Base-by-base conservation (phyloP, 345 rosid species). In the Dipteronia dyeriana region DNA sequence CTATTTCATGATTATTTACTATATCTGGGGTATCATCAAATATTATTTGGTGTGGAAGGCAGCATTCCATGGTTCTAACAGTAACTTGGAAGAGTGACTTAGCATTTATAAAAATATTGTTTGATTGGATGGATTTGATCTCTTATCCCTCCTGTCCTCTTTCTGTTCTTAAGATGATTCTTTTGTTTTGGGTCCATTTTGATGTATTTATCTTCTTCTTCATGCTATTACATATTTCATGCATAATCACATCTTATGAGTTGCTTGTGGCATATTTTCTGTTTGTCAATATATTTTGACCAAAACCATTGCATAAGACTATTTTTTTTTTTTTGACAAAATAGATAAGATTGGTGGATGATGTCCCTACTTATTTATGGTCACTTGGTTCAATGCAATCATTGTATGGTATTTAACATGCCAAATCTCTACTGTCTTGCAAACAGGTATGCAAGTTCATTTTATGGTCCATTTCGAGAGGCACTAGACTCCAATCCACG, bases 381-480 rank as follows among this genome's bases (percentile, higher is more conserved):
- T 43, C 16, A 53, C 56, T 76, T 9, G 39, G 63, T 65, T n/a
- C 22, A 66, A 71, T 66, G 38, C 75, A 39, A 23, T 76, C 56
- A 51, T 63, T 70, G 20, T 62, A 39, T 4, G 17, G 26, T 74
- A 9, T 73, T 68, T 84, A 17, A 74, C 57, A 74, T 47, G 34
- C 23, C 23, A 45, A 12, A 25, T 80, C 39, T 41, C 63, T 76
- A 54, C 63, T 79, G 47, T 57, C 34, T 38, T 56, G 59, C 47
- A 23, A 77, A 85, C 86, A 93, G 99, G 82, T 93, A 95, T 72
- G 98, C 99, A 9, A 95, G 98, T 87, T 88, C 99, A 59, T 95
- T 93, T 66, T 95, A 95, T 57, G 99, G 99, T 68, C 99, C 99
- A 41, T 95, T 95, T 77, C 85, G 98, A 73, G 99, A 95, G 82